These are phyloP conservation scores for Akanthomyces dipterigenus DNA, from an alignment of 2,329 filamentous ascomycete genomes.

Conservation along the genomic window DNA sequence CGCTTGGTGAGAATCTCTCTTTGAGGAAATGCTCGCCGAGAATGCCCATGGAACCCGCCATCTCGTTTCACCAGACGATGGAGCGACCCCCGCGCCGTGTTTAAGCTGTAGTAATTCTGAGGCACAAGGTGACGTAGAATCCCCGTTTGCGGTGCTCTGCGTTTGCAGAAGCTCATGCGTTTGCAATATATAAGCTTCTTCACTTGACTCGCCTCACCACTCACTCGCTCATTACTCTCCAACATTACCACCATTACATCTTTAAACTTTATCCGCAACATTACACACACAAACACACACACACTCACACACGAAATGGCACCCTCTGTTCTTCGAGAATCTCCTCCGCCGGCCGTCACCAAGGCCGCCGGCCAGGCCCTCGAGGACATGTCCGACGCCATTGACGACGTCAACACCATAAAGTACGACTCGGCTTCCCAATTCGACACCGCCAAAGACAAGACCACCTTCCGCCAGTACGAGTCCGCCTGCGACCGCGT, in stretches of 20 bases:
- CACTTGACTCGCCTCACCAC: neutral
- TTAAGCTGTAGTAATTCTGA: neutral
- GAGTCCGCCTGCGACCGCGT: constrained; percentile 76
- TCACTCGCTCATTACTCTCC: neutral
- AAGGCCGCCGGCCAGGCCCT: constrained; percentile 26
- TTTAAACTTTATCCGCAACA: no score
- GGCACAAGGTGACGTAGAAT: neutral
- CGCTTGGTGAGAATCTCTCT: neutral
- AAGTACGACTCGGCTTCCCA: constrained; percentile 48
- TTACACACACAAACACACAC: no score
- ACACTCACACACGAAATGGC: no score
- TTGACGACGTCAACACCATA: constrained; percentile 47
- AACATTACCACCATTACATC: neutral
- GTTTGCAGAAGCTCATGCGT: neutral
- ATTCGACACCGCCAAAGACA: constrained; percentile 72
- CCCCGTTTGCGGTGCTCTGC: neutral
- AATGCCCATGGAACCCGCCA: neutral
- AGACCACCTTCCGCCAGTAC: constrained; percentile 75
- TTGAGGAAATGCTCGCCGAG: constrained; percentile 10
- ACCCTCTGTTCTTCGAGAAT: constrained; percentile 18
- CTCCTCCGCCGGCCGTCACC: constrained; percentile 6
- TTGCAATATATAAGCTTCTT: neutral
- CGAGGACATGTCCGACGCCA: constrained; percentile 42
- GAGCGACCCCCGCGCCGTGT: neutral
- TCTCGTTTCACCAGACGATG: neutral